Evolutionary conservation across 2,329 filamentous ascomycete species (phyloP), one percentile per base, ranked within the genome.

Genomic region (Fusarium albidum): DNA sequence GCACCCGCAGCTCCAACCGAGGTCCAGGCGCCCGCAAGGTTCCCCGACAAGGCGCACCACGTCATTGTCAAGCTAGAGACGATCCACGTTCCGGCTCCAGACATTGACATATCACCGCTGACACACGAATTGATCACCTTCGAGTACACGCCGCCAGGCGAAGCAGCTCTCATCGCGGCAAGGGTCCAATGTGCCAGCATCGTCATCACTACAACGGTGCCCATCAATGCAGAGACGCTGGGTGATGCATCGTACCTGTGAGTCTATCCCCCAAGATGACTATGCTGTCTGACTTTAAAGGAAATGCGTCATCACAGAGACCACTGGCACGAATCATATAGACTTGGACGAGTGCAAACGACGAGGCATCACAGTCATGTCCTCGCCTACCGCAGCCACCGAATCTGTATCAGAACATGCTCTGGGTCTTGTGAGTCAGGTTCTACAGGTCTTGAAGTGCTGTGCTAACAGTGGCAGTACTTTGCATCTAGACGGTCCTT

Each of bases 1-100:
- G 21, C 21, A 7, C 7, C 21, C 4, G 21, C 4, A 21, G 21
- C 7, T 5, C 21, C 21, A 21, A 11, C 13, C 2, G n/a, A 32
- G 15, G 40, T 43, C 7, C 10, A 32, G 6, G 6, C 8, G 3
- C 40, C 40, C 6, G 2, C 4, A 13, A 31, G 34, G 12, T 13
- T 28, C 3, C 44, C 44, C 2, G 26, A 44, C n/a, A 25, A 34
- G 4, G 28, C 29, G 11, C 47, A 49, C 13, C 47, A 49, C 28
- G 47, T 49, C 10, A 49, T 49, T 27, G 38, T 49, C 13, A 49
- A 49, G 21, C 15, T 49, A n/a, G 47, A 49, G 35, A 43, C 47
- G 4, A 35, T 49, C 29, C 47, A 49, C 11, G 47, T 49, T 11
- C 18, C 28, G 6, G 21, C 38, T 15, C 25, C 47, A 0, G 6